phyloP scores from a whole-genome alignment of 2,329 filamentous ascomycete genomes.

The Botrytis paeoniae region DNA sequence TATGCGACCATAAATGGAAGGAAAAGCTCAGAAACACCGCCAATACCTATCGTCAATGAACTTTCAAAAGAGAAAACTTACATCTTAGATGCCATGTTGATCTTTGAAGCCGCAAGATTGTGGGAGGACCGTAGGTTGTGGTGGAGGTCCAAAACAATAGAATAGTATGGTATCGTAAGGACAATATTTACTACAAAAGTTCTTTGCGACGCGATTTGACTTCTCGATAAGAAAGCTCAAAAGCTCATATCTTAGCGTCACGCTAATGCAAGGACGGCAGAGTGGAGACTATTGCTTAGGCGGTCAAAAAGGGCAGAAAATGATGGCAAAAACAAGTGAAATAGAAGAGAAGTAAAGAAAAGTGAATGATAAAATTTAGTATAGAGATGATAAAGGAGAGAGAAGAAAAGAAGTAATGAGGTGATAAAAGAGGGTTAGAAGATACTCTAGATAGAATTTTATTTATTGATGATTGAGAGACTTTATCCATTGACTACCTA shows the following conservation, averaged over 20 bases:
- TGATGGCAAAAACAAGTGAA: not conserved
- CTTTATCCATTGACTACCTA: not conserved
- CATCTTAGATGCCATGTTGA: slow-evolving; percentile 23
- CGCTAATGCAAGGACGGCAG: not conserved
- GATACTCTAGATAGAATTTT: not conserved
- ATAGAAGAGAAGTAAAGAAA: not conserved
- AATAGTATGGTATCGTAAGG: not conserved
- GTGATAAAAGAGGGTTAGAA: not conserved
- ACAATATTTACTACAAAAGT: slow-evolving; percentile 3
- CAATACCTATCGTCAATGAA: not conserved
- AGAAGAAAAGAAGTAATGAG: not conserved
- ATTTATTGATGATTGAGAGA: not conserved
- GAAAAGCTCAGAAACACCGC: not conserved
- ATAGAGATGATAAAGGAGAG: not conserved
- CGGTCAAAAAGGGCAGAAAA: not conserved
- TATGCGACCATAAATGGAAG: not conserved
- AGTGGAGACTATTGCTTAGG: not conserved
- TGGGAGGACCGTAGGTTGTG: not conserved
- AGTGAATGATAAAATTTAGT: not conserved
- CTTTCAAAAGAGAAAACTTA: not conserved
- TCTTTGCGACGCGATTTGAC: slow-evolving; percentile 16
- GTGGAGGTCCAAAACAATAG: not conserved
- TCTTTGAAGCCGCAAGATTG: no score
- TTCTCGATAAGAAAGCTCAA: slow-evolving; percentile 17
- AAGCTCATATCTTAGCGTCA: slow-evolving; percentile 19